Evolutionary conservation across 2,329 filamentous ascomycete genomes (phyloP).

Genomic region (Hypoxylon sp.): DNA sequence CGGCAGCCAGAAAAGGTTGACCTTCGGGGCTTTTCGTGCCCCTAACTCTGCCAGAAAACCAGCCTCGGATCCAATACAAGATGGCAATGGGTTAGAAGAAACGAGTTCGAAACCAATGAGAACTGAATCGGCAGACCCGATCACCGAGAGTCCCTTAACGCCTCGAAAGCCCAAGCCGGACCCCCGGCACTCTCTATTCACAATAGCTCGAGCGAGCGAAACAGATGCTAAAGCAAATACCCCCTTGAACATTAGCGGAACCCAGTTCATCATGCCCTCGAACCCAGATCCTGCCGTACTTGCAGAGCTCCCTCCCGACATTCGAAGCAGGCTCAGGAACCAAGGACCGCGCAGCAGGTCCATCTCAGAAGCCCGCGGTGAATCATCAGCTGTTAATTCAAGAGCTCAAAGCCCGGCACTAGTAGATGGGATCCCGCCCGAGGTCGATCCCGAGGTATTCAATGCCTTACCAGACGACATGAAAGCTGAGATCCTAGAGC

Average conservation of each 20-base stretch:
- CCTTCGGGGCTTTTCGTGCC: conserved; percentile 70
- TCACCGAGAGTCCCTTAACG: conserved; percentile 65
- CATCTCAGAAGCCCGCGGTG: conserved; percentile 45
- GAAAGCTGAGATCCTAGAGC: conserved; percentile 82
- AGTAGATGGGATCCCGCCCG: conserved; percentile 68
- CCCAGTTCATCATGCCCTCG: conserved; percentile 90
- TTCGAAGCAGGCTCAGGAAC: conserved; percentile 78
- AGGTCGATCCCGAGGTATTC: conserved; percentile 87
- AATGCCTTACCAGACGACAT: conserved; percentile 86
- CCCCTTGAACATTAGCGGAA: conserved; percentile 82
- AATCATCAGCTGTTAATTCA: conserved; percentile 52
- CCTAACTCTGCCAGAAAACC: conserved; percentile 55
- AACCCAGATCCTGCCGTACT: conserved; percentile 86
- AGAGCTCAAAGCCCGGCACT: conserved; percentile 55
- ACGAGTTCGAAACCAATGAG: conserved; percentile 49
- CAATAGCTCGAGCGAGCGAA: conserved; percentile 62
- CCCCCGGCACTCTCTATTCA: conserved; percentile 63
- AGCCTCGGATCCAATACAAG: conserved; percentile 61
- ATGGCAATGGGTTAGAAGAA: conserved; percentile 53
- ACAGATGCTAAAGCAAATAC: conserved; percentile 69
- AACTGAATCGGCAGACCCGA: conserved; percentile 60
- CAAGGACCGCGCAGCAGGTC: conserved; percentile 57
- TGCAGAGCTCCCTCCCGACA: conserved; percentile 85
- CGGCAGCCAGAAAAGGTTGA: conserved; percentile 82
- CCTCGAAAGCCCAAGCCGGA: conserved; percentile 62